Conservation (phyloP, 2,329 filamentous ascomycete genomes). For the Aureobasidium vineae region DNA sequence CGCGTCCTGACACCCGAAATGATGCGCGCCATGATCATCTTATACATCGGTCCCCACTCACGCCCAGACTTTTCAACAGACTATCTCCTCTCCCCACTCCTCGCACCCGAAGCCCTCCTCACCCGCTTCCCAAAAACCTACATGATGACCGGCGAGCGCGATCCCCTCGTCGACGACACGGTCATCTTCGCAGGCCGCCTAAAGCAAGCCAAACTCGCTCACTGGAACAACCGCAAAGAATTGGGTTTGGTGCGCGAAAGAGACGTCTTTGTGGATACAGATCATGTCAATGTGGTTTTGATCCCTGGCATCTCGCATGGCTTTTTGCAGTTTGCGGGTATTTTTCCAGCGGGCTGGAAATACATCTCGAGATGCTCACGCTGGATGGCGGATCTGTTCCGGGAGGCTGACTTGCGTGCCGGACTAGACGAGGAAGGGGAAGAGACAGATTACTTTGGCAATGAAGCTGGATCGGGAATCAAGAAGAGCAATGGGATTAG, state of each 20-base stretch:
- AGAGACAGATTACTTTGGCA: slow-evolving; percentile 32
- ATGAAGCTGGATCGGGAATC: not conserved
- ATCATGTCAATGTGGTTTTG: slow-evolving; percentile 76
- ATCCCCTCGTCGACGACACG: slow-evolving; percentile 94
- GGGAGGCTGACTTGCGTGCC: slow-evolving; percentile 45
- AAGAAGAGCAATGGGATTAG: slow-evolving; percentile 20
- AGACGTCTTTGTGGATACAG: slow-evolving; percentile 64
- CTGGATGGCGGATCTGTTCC: slow-evolving; percentile 81
- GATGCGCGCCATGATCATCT: slow-evolving; percentile 98
- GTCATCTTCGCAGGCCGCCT: slow-evolving; percentile 91
- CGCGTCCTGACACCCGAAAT: slow-evolving; percentile 93
- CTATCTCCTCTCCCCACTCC: slow-evolving; percentile 83
- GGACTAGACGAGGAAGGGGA: slow-evolving; percentile 23
- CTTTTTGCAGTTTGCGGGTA: slow-evolving; percentile 83
- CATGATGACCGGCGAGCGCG: slow-evolving; percentile 90
- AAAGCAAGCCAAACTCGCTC: slow-evolving; percentile 69
- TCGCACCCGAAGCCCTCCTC: slow-evolving; percentile 81
- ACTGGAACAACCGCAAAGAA: slow-evolving; percentile 57
- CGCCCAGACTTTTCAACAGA: slow-evolving; percentile 90
- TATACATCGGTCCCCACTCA: slow-evolving; percentile 92
- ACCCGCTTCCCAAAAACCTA: slow-evolving; percentile 90
- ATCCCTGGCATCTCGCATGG: slow-evolving; percentile 90
- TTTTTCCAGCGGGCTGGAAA: slow-evolving; percentile 89
- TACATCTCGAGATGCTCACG: slow-evolving; percentile 73
- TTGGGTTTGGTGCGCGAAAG: slow-evolving; percentile 51